Base-by-base conservation (phyloP, 495 filamentous ascomycete species). In the Penicillium desertorum region DNA sequence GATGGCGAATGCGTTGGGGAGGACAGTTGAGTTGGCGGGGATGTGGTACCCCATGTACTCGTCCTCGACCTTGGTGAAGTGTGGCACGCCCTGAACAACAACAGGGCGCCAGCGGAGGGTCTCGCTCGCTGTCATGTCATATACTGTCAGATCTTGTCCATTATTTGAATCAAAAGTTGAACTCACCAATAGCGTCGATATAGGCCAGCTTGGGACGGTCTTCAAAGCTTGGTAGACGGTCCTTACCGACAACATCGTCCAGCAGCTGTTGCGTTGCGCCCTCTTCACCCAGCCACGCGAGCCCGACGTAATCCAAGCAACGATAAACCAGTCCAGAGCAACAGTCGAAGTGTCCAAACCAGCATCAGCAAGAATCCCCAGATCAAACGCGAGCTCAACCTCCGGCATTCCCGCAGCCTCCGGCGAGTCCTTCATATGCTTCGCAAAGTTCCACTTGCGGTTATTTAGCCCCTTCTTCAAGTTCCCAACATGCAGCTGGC, bases 71-170 rank as follows among this genome's bases (percentile, higher is more conserved):
- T 27, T 51, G 45, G 45, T 46, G 22, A 16, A 14, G 32, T 62
- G 61, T 19, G 57, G 56, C 17, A 64, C 39, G 47, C 66, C 74
- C 63, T 54, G 77, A 47, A 79, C 65, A 5, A 72, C 68, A 1
- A 79, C 70, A 2, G 80, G 79, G 12, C 80, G 72, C 81, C 79
- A 83, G 0, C 82, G 74, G 17, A 84, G 65, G 1, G 76, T 70
- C 57, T 85, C 82, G 11, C 79, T 76, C 9, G 80, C 69, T 45
- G 43, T 27, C 22, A 23, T 23, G 43, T 25, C 11, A 16, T 45
- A 2, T 25, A 1, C 0, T 45, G 43, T 45, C 22, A 45, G 43
- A 25, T 2, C 4, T 45, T 45, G 12, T 11, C 22, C 11, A 16
- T 25, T 16, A 10, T 41, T 41, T 3, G 16, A 41, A 10, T 39